Percentiles rank a stretch among this genome's conserved stretches.
phyloP scores from a whole-genome alignment of 257 asterid species.

The Solanum tacnaense region DNA sequence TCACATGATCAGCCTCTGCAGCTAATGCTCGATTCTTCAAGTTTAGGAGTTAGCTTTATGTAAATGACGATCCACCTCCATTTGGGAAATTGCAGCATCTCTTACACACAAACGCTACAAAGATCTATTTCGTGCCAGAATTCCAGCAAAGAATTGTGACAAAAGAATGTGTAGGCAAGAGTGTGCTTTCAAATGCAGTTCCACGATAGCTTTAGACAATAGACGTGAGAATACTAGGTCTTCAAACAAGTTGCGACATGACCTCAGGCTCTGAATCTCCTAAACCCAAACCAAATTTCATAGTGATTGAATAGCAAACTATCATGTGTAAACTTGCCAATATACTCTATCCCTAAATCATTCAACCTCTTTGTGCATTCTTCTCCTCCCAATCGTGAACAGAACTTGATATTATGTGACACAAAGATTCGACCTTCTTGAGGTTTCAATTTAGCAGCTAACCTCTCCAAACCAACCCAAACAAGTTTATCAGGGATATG shows the following conservation, averaged over 20 bases:
- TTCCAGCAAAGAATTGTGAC: neutral
- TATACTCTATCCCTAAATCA: constrained; percentile 57
- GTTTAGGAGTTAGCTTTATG: neutral
- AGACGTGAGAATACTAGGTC: neutral
- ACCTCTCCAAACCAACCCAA: constrained; percentile 75
- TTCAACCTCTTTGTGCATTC: constrained; percentile 68
- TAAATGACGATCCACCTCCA: neutral
- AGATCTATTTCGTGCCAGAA: neutral
- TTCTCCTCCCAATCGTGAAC: constrained; percentile 86
- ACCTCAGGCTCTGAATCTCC: constrained; percentile 39
- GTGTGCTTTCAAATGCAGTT: neutral
- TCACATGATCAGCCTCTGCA: neutral
- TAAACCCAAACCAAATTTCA: constrained; percentile 86
- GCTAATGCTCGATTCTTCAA: neutral
- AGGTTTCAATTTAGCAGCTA: constrained; percentile 52
- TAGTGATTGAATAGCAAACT: constrained; percentile 93
- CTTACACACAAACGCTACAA: neutral
- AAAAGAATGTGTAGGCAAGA: neutral
- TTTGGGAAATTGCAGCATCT: neutral
- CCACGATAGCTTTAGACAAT: neutral
- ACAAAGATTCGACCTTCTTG: constrained; percentile 72
- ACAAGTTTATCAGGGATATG: constrained; percentile 92
- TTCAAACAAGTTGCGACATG: neutral
- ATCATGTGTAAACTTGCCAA: constrained; percentile 75
- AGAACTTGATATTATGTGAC: constrained; percentile 89